Evolutionary conservation across 768 basidiomycete species (phyloP), one percentile per base, ranked within the genome.

Genomic region (Mycena sanguinolenta): DNA sequence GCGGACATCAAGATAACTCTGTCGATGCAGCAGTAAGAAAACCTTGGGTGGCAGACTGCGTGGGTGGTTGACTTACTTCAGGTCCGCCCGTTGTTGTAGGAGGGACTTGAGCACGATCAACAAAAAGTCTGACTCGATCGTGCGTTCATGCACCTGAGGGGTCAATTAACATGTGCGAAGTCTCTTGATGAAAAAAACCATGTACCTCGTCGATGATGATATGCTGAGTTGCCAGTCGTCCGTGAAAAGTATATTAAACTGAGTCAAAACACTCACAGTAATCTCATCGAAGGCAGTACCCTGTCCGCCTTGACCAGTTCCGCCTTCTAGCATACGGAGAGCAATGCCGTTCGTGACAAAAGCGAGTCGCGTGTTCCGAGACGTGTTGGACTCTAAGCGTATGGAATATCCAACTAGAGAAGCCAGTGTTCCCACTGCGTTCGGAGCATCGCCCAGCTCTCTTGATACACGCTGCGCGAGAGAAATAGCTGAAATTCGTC

Each of bases 1-100:
- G 98, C 97, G 36, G 96, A 97, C 97, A 99, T 99, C 55, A 99
- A 86, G 19, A 98, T 89, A 46, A 99, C 90, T 80, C 95, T 96
- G 65, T 32, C 19, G 59, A 67, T n/a, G n/a, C n/a, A n/a, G n/a
- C 21, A 55, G 13, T 34, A 54, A 42, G 69, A 71, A 58, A 65
- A 46, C 36, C 50, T 49, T 28, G 16, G n/a, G 23, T 58, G 36
- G 67, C 19, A 42, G n/a, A 23, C 54, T 36, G 53, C 44, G 14
- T 32, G 16, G 21, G 42, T 9, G 19, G 2, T n/a, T 8, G 19
- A 78, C 84, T 67, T 72, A 93, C 96, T 94, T 97, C n/a, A 99
- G 84, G 74, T 97, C 91, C 58, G 91, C 87, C 28, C 95, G 87
- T 71, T 92, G 89, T 63, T 86, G 81, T 60, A 98, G 80, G 38